Base-by-base conservation (phyloP, 768 basidiomycete species). In the Termitomyces sp. region DNA sequence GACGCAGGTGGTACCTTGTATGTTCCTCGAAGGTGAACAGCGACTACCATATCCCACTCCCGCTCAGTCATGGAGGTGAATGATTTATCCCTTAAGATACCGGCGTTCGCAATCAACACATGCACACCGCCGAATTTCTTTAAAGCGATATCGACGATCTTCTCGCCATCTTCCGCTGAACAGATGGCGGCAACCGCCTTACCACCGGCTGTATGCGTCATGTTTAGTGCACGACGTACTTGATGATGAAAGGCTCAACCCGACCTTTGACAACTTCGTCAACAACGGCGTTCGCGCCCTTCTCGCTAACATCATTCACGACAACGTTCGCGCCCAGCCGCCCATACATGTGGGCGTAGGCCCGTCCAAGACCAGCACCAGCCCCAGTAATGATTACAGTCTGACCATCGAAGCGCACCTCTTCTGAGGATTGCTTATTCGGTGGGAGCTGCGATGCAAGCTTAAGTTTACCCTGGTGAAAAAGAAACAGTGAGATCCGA, bases 241-340 rank as follows among this genome's bases (percentile, higher is more conserved):
- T 30, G 15, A 46, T 28, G 37, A 17, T 50, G 37, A 6, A 1
- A 40, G 15, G 11, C 45, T 11, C 11, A 35, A 26, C 67, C 77
- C 43, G 50, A 91, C 94, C 84, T 69, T 85, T 82, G 58, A 81
- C 78, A 57, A 98, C 83, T 67, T 98, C 94, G n/a, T 87, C 81
- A 17, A 92, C 93, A 2, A 98, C 94, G 8, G 80, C 73, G 21
- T 83, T 82, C 7, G 94, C 94, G 1, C 82, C 87, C 63, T 94
- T 91, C 66, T 87, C 88, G 68, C 80, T 93, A 47, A 98, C 87
- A 65, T 99, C 97, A 68, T 98, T 99, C 43, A 98, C 84, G 45
- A 98, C 90, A 33, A 99, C 91, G 64, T 97, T 97, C 10, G 94
- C 96, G n/a, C 97, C 96, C 9, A 95, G 84, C 53, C 82, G 85